Conservation (phyloP, 768 basidiomycete species). For the Boletus fagicola region DNA sequence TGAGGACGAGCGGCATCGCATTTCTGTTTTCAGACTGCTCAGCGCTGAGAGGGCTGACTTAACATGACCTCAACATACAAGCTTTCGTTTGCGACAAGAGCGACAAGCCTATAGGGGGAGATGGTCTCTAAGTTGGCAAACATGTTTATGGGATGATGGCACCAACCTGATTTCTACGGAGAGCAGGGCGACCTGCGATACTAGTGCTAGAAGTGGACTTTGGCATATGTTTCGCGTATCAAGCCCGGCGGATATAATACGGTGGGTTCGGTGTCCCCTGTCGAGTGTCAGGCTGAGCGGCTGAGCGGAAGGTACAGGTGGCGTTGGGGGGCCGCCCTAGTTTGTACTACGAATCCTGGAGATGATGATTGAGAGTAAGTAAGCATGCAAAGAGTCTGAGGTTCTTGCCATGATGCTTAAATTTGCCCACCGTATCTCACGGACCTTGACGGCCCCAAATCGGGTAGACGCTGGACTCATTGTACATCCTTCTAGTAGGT, state of each 20-base stretch:
- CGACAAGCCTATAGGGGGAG: slow-evolving; percentile 59
- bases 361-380: slow-evolving; percentile 1
- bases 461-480: background rate
- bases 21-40: slow-evolving; percentile 51
- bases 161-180: slow-evolving; percentile 75
- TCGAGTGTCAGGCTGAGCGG: background rate
- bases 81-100: slow-evolving; percentile 80
- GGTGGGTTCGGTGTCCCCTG: slow-evolving; percentile 5
- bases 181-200: slow-evolving; percentile 52
- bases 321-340: background rate
- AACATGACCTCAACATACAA: slow-evolving; percentile 47
- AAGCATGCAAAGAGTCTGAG: background rate
- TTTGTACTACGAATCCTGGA: background rate
- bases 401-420: slow-evolving; percentile 15
- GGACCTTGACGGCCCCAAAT: slow-evolving; percentile 21
- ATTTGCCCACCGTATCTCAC: slow-evolving; percentile 22
- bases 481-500: background rate
- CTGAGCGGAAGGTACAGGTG: background rate
- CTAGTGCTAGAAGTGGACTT: slow-evolving; percentile 46
- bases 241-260: background rate
- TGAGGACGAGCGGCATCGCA: slow-evolving; percentile 86
- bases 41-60: background rate
- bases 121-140: slow-evolving; percentile 6
- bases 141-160: slow-evolving; percentile 2
- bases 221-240: slow-evolving; percentile 50